Evolutionary conservation across 306 rosid species (phyloP).

Genomic region (Vigna reflexopilosa): DNA sequence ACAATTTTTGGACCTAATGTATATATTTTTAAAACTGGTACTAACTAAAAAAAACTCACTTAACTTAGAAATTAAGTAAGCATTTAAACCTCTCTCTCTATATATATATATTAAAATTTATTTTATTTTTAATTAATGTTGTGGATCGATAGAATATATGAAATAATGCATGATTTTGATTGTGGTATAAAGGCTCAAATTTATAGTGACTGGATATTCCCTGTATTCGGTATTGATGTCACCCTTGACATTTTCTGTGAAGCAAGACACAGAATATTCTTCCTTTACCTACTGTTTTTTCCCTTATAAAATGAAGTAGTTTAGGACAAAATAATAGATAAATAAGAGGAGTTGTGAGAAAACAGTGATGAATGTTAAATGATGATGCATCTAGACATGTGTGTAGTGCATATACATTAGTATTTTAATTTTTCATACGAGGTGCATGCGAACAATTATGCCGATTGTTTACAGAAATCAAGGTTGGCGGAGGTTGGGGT

Average conservation of each 20-base stretch:
- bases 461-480: not conserved
- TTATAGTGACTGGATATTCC: not conserved
- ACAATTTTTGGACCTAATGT: no score
- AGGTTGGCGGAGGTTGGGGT: not conserved
- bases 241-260: not conserved
- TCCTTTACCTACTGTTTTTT: not conserved
- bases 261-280: not conserved
- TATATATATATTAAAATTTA: no score
- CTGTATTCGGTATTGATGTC: not conserved
- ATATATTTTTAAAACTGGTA: no score
- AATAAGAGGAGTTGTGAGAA: not conserved
- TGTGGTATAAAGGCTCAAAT: not conserved
- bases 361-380: not conserved
- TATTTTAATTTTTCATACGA: not conserved
- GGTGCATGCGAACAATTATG: no score
- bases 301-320: not conserved
- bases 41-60: no score
- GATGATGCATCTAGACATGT: constrained; percentile 20
- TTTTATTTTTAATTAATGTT: no score
- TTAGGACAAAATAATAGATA: not conserved
- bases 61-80: no score
- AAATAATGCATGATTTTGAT: not conserved
- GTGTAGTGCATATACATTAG: not conserved
- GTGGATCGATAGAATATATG: not conserved
- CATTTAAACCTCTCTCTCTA: no score